phyloP scores from a whole-genome alignment of 805 yeast genomes.

The Kazachstania viticola region DNA sequence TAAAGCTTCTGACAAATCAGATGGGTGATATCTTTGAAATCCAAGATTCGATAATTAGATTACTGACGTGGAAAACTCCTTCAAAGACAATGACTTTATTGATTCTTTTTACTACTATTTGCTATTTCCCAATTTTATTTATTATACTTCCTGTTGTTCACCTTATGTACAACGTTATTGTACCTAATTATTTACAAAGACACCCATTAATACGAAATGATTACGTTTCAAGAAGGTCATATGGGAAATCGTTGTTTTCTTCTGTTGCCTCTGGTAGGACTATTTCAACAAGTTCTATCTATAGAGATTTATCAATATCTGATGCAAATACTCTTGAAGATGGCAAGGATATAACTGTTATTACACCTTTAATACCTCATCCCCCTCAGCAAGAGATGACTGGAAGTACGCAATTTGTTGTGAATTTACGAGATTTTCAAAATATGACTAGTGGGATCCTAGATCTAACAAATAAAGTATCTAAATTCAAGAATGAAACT shows the following conservation, averaged over 20 bases:
- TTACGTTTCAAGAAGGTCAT: constrained; percentile 30
- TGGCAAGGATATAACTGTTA: neutral
- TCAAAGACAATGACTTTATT: constrained; percentile 52
- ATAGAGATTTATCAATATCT: neutral
- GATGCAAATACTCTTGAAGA: neutral
- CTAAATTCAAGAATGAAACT: constrained; percentile 44
- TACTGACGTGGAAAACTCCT: constrained; percentile 68
- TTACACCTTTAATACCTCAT: too few species aligned
- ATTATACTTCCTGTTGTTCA: constrained; percentile 51
- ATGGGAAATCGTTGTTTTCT: constrained; percentile 44
- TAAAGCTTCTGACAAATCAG: constrained; percentile 43
- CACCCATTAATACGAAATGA: constrained; percentile 48
- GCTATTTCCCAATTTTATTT: constrained; percentile 61
- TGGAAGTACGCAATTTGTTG: constrained; percentile 30
- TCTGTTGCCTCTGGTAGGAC: constrained; percentile 19
- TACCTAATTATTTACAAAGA: constrained; percentile 57
- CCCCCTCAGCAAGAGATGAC: constrained; percentile 4
- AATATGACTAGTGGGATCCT: constrained; percentile 47
- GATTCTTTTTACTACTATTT: constrained; percentile 50
- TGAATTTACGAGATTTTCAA: constrained; percentile 67
- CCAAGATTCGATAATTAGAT: constrained; percentile 49
- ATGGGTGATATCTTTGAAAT: constrained; percentile 45
- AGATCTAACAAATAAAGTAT: constrained; percentile 37
- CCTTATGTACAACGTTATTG: constrained; percentile 44
- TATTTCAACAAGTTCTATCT: neutral